A percentile compares a stretch with the other conserved stretches of the same genome.
Conservation (phyloP, 768 basidiomycete species). For the Kwoniella botswanensis region DNA sequence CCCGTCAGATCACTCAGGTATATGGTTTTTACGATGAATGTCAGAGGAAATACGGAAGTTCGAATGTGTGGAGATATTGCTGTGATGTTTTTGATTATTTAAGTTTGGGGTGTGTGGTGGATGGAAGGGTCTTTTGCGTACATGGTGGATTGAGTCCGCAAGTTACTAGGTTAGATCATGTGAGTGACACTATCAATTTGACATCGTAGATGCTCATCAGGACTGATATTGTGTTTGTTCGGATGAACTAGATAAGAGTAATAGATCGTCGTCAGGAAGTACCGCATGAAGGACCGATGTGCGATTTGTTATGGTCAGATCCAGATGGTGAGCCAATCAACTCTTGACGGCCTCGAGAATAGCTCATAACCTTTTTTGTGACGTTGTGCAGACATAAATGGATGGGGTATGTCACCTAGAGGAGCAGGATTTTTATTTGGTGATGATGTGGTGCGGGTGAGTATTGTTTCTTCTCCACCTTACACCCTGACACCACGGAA, state of each 20-base stretch:
- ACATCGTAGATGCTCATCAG: background rate
- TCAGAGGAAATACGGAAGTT: conserved; percentile 89
- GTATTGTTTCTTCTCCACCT: conserved; percentile 49
- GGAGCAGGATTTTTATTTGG: conserved; percentile 98
- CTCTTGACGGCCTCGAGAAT: no score
- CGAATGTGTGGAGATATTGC: conserved; percentile 97
- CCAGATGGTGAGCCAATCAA: conserved; percentile 74
- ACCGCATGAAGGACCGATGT: conserved; percentile 98
- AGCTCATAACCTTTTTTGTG: no score
- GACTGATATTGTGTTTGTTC: background rate
- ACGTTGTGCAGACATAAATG: conserved; percentile 76
- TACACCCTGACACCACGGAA: conserved; percentile 34
- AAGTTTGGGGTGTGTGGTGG: conserved; percentile 91
- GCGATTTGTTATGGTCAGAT: conserved; percentile 98
- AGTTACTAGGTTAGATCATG: conserved; percentile 85
- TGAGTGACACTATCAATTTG: conserved; percentile 57
- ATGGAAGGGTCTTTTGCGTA: conserved; percentile 94
- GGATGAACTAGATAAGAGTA: conserved; percentile 70
- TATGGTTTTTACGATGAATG: conserved; percentile 77
- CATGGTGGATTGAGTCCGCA: conserved; percentile 95
- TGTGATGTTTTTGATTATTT: conserved; percentile 99
- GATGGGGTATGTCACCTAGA: conserved; percentile 95
- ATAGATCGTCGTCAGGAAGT: conserved; percentile 98
- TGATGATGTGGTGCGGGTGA: conserved; percentile 75
- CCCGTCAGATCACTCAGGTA: conserved; percentile 93